Percentiles rank a stretch among this genome's conserved stretches.
Evolutionary conservation across 129 eudicot species (phyloP).

Genomic region (Flaveria linearis): DNA sequence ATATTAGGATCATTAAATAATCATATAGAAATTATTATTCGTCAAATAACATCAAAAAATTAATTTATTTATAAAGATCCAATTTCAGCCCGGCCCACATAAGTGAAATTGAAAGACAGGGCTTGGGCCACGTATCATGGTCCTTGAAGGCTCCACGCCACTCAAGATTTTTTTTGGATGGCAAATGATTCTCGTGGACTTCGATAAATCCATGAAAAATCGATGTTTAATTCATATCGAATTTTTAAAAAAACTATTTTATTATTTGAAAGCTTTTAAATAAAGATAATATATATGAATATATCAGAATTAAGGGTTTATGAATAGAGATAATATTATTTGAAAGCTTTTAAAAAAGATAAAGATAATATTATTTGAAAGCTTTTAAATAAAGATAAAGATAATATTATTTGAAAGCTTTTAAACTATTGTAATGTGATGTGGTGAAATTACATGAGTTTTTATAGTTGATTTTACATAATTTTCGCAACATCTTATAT

Average conservation of each 20-base stretch:
- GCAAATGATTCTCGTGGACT: slow-evolving; percentile 31
- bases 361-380: no score
- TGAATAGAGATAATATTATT: neutral
- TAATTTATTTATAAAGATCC: no score
- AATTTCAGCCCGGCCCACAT: slow-evolving; percentile 28
- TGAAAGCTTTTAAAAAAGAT: no score
- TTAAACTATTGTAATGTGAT: no score
- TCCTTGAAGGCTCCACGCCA: neutral
- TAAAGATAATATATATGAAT: neutral
- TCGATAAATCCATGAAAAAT: slow-evolving; percentile 10
- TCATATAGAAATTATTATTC: no score
- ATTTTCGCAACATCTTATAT: no score
- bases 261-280: neutral
- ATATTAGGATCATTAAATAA: no score
- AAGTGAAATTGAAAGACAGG: neutral
- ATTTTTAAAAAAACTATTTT: neutral
- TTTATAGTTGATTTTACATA: no score
- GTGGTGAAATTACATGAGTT: no score
- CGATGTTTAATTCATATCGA: neutral
- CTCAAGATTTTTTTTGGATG: slow-evolving; percentile 15
- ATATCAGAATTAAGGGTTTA: neutral
- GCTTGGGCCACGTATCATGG: slow-evolving; percentile 16
- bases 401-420: no score
- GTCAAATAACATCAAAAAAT: no score
- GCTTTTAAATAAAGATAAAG: no score